phyloP scores from a whole-genome alignment of 2,329 filamentous ascomycete genomes.

The Rugonectria rugulosa region DNA sequence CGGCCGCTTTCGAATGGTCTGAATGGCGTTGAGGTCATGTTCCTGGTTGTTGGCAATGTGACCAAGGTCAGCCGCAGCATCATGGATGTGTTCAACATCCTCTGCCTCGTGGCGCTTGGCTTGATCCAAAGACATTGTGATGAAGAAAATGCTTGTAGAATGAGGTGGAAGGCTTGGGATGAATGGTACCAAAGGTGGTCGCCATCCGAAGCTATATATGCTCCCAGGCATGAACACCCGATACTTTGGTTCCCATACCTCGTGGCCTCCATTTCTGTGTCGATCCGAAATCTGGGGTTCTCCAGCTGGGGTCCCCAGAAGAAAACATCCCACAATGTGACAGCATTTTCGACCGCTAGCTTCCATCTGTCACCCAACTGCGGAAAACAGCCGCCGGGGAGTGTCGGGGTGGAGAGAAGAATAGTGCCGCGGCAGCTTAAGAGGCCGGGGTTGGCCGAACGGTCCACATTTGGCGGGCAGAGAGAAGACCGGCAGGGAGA shows the following conservation, averaged over 20 bases:
- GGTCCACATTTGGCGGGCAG: not conserved
- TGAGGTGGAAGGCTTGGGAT: not conserved
- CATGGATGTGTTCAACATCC: slow-evolving; percentile 18
- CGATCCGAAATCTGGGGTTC: slow-evolving; percentile 16
- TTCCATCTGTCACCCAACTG: slow-evolving; percentile 3
- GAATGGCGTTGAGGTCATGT: slow-evolving; percentile 15
- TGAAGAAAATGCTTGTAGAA: not conserved
- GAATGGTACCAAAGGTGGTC: not conserved
- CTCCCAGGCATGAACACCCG: not conserved
- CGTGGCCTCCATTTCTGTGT: not conserved
- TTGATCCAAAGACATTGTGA: slow-evolving; percentile 6
- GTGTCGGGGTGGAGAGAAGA: slow-evolving; percentile 24
- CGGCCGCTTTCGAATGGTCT: slow-evolving; percentile 20
- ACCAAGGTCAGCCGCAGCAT: slow-evolving; percentile 12
- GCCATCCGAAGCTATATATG: slow-evolving; percentile 15
- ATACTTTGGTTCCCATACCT: not conserved
- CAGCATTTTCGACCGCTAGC: slow-evolving; percentile 1
- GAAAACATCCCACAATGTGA: slow-evolving; percentile 13
- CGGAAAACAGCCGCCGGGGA: slow-evolving; percentile 11
- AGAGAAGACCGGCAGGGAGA: not conserved
- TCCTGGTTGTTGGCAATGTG: slow-evolving; percentile 22
- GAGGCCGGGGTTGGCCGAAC: not conserved
- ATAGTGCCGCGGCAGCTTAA: slow-evolving; percentile 2
- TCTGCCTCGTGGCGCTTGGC: slow-evolving; percentile 15
- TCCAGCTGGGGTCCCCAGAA: slow-evolving; percentile 26